These are phyloP conservation scores for Cryptococcus depauperatus DNA, from an alignment of 1,284 basidiomycete species.

Conservation along the genomic window DNA sequence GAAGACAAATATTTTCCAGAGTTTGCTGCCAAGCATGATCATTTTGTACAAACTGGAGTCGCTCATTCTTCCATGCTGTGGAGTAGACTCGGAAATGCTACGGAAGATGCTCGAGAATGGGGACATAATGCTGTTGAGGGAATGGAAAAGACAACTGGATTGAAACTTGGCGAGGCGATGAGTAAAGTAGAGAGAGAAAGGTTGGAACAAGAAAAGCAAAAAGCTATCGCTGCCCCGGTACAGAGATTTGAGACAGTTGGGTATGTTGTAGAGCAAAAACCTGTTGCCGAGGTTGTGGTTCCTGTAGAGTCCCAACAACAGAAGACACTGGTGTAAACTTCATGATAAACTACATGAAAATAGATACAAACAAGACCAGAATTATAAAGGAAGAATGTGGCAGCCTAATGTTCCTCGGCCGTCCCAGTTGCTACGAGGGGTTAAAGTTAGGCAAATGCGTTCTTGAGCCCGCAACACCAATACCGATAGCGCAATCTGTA, in stretches of 20 bases:
- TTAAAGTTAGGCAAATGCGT: slow-evolving; percentile 48
- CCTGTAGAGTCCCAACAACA: slow-evolving; percentile 15
- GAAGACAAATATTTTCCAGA: slow-evolving; percentile 63
- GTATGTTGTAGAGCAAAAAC: slow-evolving; percentile 40
- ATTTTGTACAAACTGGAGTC: slow-evolving; percentile 55
- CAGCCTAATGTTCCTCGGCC: slow-evolving; percentile 78
- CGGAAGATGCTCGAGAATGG: slow-evolving; percentile 25
- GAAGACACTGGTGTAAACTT: slow-evolving; percentile 23
- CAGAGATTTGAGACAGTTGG: slow-evolving; percentile 30
- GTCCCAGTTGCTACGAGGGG: slow-evolving; percentile 58
- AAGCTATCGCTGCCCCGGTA: slow-evolving; percentile 9
- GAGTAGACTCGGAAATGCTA: slow-evolving; percentile 48
- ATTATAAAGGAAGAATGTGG: slow-evolving; percentile 56
- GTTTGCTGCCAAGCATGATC: slow-evolving; percentile 60
- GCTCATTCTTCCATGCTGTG: slow-evolving; percentile 54
- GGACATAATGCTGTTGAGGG: slow-evolving; percentile 52
- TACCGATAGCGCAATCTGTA: slow-evolving; percentile 49
- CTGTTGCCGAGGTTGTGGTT: slow-evolving; percentile 39
- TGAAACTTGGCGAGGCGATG: slow-evolving; percentile 60
- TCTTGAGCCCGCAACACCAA: slow-evolving; percentile 46
- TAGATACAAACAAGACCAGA: neutral
- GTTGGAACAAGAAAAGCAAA: slow-evolving; percentile 1
- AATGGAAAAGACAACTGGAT: slow-evolving; percentile 61
- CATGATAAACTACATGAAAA: slow-evolving; percentile 1
- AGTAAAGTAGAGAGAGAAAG: slow-evolving; percentile 42